Base-by-base conservation (phyloP, 495 filamentous ascomycete genomes). In the Opeltia flavorubescens region DNA sequence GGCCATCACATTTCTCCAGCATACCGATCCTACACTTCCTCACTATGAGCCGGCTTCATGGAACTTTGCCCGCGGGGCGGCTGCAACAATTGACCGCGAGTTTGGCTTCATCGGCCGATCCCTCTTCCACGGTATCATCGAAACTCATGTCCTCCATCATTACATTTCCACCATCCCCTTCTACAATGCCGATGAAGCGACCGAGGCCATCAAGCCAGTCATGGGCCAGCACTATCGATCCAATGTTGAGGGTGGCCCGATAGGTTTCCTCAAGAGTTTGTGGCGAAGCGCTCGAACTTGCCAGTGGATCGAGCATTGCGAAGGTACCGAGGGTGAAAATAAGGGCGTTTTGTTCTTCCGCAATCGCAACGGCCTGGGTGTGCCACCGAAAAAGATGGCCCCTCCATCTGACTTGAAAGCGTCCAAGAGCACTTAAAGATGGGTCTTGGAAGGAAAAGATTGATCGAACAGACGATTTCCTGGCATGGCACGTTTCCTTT, bases 341-440 rank as follows among this genome's bases (percentile, higher is more conserved):
- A 62, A 70, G 55, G 65, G 66, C 20, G 70, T 77, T 8, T 57
- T 76, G 6, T 77, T 77, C 64, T 77, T 58, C 68, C 65, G 72
- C 49, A 77, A 77, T 71, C 69, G 72, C 51, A 96, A 94, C 64
- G 78, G 78, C 15, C 60, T 85, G 18, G 84, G 85, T 42, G 60
- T 74, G 41, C 68, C 73, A 55, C 84, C 85, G 4, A 43, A 64
- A 54, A 76, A 77, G 63, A 54, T 69, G 49, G 5, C 21, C n/a
- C 15, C 49, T 30, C 30, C 44, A 13, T 12, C 48, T 30, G 5
- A 27, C 24, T n/a, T 53, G 30, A 47, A 43, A 39, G 27, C 24
- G 9, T 13, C 36, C 4, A 40, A 41, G 18, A 41, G 38, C 20
- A 12, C 15, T 9, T 41, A 5, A 25, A 41, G 38, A 21, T n/a